Percentiles rank a stretch among this genome's conserved stretches.
phyloP scores from a whole-genome alignment of 2,329 filamentous ascomycete genomes.

The Cyclaneusma minus region DNA sequence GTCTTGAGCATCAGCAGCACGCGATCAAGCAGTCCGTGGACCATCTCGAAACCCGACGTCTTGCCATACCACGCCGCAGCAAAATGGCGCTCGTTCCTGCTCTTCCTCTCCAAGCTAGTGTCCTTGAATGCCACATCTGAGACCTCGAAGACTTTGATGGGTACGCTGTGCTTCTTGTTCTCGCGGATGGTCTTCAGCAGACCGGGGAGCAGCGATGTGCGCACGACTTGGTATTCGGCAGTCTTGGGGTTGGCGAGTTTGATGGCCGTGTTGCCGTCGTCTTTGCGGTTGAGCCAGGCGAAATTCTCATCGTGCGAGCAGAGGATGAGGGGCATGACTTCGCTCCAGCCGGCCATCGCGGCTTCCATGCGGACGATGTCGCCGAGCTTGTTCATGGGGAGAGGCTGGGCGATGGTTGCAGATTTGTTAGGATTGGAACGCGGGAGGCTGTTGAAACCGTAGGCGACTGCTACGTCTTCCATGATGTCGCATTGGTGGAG shows the following conservation, averaged over 20 bases:
- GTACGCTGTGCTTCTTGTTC: constrained; percentile 77
- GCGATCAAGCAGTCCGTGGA: constrained; percentile 86
- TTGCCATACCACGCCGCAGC: constrained; percentile 94
- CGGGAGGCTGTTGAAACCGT: constrained; percentile 93
- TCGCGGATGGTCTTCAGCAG: constrained; percentile 87
- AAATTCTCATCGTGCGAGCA: constrained; percentile 99
- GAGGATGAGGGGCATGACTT: constrained; percentile 90
- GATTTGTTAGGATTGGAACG: constrained; percentile 75
- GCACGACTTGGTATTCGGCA: constrained; percentile 81
- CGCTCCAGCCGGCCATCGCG: constrained; percentile 89
- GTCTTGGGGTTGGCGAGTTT: constrained; percentile 88
- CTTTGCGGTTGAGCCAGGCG: constrained; percentile 77
- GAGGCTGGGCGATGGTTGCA: constrained; percentile 70
- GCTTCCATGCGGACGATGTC: constrained; percentile 84
- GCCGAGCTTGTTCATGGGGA: constrained; percentile 84
- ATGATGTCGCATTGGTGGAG: constrained; percentile 96
- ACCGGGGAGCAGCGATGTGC: constrained; percentile 72
- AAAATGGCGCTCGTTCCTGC: constrained; percentile 86
- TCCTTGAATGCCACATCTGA: constrained; percentile 91
- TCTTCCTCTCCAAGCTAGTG: constrained; percentile 62
- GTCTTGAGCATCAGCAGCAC: constrained; percentile 83
- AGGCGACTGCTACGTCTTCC: constrained; percentile 94
- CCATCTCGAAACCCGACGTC: constrained; percentile 84
- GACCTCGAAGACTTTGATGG: constrained; percentile 86
- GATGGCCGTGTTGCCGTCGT: constrained; percentile 71